Percentiles rank a stretch among this genome's conserved stretches.
Conservation (phyloP, 306 rosid genomes). For the Fagus sylvatica region DNA sequence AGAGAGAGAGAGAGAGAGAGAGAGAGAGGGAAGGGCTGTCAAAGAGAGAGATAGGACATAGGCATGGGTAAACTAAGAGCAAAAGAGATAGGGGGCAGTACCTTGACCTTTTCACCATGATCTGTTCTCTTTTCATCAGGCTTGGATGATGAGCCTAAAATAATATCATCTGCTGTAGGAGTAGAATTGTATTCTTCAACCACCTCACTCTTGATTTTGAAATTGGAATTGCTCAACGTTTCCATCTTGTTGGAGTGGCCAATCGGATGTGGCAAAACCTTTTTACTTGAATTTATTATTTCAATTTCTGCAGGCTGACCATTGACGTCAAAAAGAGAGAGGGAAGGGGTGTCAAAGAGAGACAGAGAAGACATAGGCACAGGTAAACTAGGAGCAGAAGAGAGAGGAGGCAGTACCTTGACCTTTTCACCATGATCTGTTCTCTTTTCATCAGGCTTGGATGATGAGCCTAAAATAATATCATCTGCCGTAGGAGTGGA, state of each 20-base stretch:
- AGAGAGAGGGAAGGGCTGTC: conserved; percentile 5
- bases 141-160: conserved; percentile 18
- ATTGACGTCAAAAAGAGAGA: conserved; percentile 5
- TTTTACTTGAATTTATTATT: conserved; percentile 24
- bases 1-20: background rate
- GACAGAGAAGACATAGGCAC: background rate
- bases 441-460: conserved; percentile 22
- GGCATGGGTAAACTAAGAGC: background rate
- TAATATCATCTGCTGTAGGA: background rate
- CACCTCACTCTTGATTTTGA: conserved; percentile 12
- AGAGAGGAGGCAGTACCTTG: conserved; percentile 3
- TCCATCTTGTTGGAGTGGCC: conserved; percentile 27
- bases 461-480: conserved; percentile 31
- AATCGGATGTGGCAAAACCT: background rate
- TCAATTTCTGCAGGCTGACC: conserved; percentile 25
- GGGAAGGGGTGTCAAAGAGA: conserved; percentile 9
- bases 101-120: conserved; percentile 18
- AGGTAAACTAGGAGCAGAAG: background rate
- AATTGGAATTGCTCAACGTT: background rate
- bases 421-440: too few relatives aligned
- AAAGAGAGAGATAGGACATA: background rate
- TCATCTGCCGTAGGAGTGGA: conserved; percentile 14
- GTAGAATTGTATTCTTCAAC: conserved; percentile 21
- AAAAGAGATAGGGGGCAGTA: conserved; percentile 11
- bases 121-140: conserved; percentile 14